Evolutionary conservation across 83 land plant species (phyloP).

Genomic region (Picea abies): DNA sequence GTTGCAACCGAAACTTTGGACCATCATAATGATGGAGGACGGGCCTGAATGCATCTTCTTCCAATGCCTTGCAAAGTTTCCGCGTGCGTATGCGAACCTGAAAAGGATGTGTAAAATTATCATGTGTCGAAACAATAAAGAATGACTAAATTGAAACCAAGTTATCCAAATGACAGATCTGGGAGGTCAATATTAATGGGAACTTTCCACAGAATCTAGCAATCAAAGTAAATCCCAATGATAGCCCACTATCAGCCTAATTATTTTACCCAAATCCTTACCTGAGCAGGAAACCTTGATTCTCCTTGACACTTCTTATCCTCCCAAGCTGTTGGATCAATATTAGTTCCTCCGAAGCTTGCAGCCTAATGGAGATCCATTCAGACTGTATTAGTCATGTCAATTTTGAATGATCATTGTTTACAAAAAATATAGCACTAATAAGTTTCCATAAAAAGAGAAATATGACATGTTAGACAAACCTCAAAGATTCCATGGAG

Average conservation of each 20-base stretch:
- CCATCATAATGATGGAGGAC: slow-evolving; percentile 89
- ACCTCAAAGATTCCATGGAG: slow-evolving; percentile 96
- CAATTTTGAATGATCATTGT: background rate
- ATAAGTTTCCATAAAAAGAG: background rate
- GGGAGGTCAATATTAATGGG: background rate
- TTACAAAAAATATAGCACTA: background rate
- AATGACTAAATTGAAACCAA: background rate
- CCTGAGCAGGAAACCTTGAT: slow-evolving; percentile 96
- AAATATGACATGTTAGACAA: slow-evolving; percentile 9
- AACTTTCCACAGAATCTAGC: background rate
- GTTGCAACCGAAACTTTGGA: slow-evolving; percentile 82
- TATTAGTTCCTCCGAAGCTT: slow-evolving; percentile 91
- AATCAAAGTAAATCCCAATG: background rate
- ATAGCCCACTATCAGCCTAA: background rate
- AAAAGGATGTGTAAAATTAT: slow-evolving; percentile 20
- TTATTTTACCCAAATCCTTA: slow-evolving; percentile 17
- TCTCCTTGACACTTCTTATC: slow-evolving; percentile 91
- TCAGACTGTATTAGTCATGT: background rate
- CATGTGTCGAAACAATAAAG: slow-evolving; percentile 29
- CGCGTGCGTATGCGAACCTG: slow-evolving; percentile 38
- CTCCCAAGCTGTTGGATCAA: slow-evolving; percentile 96
- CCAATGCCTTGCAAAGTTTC: slow-evolving; percentile 67
- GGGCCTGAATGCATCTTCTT: slow-evolving; percentile 88
- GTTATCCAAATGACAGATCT: background rate
- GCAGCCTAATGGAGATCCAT: slow-evolving; percentile 60